phyloP scores from a whole-genome alignment of 768 basidiomycete species.

The Tephrocybe sp. region DNA sequence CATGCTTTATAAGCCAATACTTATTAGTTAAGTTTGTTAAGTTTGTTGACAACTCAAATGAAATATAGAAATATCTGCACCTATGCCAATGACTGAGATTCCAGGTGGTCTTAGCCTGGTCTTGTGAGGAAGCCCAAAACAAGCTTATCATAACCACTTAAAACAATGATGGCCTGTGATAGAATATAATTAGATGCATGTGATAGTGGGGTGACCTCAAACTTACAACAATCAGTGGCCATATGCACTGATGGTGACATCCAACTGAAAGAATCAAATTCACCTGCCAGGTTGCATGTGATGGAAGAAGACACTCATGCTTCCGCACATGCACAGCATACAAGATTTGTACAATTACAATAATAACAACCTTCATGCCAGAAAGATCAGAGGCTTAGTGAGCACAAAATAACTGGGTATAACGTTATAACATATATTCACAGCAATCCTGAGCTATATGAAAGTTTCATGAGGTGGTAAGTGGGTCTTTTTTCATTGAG shows the following conservation, averaged over 20 bases:
- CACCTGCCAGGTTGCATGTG: not conserved
- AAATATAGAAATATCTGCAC: not conserved
- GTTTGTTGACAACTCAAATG: not conserved
- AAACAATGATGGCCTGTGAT: slow-evolving; percentile 11
- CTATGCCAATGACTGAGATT: slow-evolving; percentile 18
- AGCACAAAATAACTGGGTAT: not conserved
- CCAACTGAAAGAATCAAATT: slow-evolving; percentile 10
- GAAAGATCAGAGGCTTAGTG: too few relatives aligned
- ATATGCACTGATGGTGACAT: too few relatives aligned
- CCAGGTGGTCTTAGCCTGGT: not conserved
- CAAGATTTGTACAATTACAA: slow-evolving; percentile 27
- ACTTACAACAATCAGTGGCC: too few relatives aligned
- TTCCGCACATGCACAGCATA: slow-evolving; percentile 30
- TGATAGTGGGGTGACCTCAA: not conserved
- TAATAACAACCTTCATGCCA: slow-evolving; percentile 21
- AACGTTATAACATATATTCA: slow-evolving; percentile 19
- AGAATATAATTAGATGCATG: not conserved
- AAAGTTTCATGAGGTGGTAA: too few relatives aligned
- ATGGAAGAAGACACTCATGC: slow-evolving; percentile 17
- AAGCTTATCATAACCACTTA: slow-evolving; percentile 16
- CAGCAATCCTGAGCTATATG: slow-evolving; percentile 22
- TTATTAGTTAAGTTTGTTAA: not conserved
- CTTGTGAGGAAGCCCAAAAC: too few relatives aligned
- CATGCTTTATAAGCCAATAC: slow-evolving; percentile 22
- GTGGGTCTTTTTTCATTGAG: too few relatives aligned